These are phyloP conservation scores for Colletotrichum eremochloae DNA, from an alignment of 2,329 filamentous ascomycete genomes.

Conservation along the genomic window DNA sequence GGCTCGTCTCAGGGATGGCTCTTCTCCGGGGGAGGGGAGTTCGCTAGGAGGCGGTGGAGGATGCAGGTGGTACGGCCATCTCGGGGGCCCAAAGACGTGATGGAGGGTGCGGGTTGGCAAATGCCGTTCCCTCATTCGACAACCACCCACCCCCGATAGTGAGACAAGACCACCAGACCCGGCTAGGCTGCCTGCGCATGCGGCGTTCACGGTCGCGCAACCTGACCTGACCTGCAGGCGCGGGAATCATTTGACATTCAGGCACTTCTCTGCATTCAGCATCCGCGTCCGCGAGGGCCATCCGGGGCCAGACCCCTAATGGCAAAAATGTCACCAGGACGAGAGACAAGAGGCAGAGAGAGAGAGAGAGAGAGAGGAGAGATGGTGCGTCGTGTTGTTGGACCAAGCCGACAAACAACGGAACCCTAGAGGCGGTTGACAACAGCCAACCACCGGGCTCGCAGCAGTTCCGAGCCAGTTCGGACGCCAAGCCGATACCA, in stretches of 20 bases:
- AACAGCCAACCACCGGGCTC: constrained; percentile 14
- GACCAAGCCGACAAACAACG: constrained; percentile 5
- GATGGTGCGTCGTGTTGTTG: not conserved
- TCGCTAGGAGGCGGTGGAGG: constrained; percentile 37
- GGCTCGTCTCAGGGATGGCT: constrained; percentile 38
- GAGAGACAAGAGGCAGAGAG: not conserved
- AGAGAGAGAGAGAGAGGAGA: not conserved
- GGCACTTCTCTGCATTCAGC: constrained; percentile 16
- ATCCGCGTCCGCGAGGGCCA: not conserved
- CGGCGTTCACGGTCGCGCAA: constrained; percentile 20
- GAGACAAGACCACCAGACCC: constrained; percentile 40
- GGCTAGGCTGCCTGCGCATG: constrained; percentile 33
- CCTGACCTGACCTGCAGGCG: constrained; percentile 38
- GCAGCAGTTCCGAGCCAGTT: constrained; percentile 4
- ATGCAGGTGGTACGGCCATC: constrained; percentile 37
- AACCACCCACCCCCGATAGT: constrained; percentile 19
- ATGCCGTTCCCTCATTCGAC: constrained; percentile 39
- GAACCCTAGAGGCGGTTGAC: not conserved
- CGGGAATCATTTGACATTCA: constrained; percentile 24
- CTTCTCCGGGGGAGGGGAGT: constrained; percentile 3
- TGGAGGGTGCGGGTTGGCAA: constrained; percentile 37
- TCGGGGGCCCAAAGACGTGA: constrained; percentile 28
- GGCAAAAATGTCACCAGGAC: not conserved
- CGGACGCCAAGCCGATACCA: constrained; percentile 28
- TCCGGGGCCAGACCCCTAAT: constrained; percentile 14